phyloP scores from a whole-genome alignment of 495 filamentous ascomycete species.

The Mytilinidion resinicola region DNA sequence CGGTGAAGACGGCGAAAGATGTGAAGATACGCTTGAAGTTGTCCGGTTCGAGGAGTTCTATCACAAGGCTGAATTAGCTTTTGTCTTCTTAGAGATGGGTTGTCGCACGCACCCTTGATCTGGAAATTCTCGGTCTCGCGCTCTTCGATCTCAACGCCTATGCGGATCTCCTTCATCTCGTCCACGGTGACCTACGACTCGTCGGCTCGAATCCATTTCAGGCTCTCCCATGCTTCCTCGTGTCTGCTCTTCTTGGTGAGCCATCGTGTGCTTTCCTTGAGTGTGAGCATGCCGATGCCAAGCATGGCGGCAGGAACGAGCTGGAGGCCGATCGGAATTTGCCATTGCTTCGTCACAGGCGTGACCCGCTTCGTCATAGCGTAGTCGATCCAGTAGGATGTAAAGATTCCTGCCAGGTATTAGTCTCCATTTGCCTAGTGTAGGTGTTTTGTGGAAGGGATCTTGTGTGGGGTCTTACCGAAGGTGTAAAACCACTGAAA shows the following conservation, averaged over 20 bases:
- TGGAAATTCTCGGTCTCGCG: conserved; percentile 51
- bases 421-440: neutral
- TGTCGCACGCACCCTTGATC: conserved; percentile 1
- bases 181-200: conserved; percentile 41
- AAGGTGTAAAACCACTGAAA: conserved; percentile 28
- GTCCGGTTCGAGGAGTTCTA: conserved; percentile 10
- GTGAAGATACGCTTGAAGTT: conserved; percentile 13
- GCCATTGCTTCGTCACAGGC: conserved; percentile 43
- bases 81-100: neutral
- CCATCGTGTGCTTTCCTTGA: conserved; percentile 59
- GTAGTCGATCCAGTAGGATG: conserved; percentile 31
- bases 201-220: conserved; percentile 53
- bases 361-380: conserved; percentile 43
- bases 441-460: too few relatives aligned
- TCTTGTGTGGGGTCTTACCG: neutral
- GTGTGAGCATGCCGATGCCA: conserved; percentile 42
- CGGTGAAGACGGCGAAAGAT: conserved; percentile 26
- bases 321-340: conserved; percentile 52
- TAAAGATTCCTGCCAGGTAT: conserved; percentile 4
- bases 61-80: neutral
- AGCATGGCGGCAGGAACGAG: conserved; percentile 49
- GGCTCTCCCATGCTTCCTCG: conserved; percentile 50
- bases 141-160: conserved; percentile 40
- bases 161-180: conserved; percentile 38
- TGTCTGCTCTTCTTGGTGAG: conserved; percentile 50